Percentiles rank a stretch among this genome's conserved stretches.
phyloP scores from a whole-genome alignment of 2,329 filamentous ascomycete genomes.

The Mariannaea sp. region DNA sequence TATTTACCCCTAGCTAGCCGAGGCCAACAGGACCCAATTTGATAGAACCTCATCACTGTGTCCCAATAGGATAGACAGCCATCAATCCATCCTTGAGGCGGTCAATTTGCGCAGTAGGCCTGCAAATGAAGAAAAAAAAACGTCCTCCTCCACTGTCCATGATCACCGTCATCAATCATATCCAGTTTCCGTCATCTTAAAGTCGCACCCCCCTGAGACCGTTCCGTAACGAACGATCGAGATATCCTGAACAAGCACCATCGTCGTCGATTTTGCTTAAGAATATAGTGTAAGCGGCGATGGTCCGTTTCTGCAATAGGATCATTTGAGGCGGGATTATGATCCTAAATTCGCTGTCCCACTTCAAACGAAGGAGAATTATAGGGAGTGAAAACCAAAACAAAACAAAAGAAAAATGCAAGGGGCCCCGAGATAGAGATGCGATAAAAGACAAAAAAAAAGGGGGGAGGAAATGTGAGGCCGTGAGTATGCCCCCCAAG shows the following conservation, averaged over 20 bases:
- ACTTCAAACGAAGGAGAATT: constrained; percentile 29
- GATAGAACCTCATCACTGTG: not conserved
- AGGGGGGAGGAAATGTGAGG: constrained; percentile 2
- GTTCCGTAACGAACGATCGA: constrained; percentile 36
- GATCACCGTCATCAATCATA: constrained; percentile 37
- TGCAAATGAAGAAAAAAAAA: constrained; percentile 23
- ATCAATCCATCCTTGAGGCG: constrained; percentile 20
- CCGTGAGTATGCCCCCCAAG: constrained; percentile 30
- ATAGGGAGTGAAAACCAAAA: constrained; percentile 23
- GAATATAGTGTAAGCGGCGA: constrained; percentile 3
- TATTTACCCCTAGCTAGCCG: constrained; percentile 20
- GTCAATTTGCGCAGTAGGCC: constrained; percentile 33
- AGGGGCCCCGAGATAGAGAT: constrained; percentile 15
- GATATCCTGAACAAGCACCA: constrained; percentile 25
- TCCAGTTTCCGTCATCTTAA: constrained; percentile 32
- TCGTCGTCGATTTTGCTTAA: constrained; percentile 28
- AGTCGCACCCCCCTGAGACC: constrained; percentile 24
- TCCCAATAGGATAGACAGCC: constrained; percentile 10
- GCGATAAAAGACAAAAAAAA: constrained; percentile 13
- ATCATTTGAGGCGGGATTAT: not conserved
- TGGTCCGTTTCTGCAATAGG: constrained; percentile 1
- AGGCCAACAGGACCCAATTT: not conserved
- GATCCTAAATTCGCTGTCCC: constrained; percentile 3
- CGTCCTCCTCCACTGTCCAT: constrained; percentile 18
- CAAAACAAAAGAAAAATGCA: constrained; percentile 24